Conservation (phyloP, 257 asterid genomes). For the Nemophila menziesii region DNA sequence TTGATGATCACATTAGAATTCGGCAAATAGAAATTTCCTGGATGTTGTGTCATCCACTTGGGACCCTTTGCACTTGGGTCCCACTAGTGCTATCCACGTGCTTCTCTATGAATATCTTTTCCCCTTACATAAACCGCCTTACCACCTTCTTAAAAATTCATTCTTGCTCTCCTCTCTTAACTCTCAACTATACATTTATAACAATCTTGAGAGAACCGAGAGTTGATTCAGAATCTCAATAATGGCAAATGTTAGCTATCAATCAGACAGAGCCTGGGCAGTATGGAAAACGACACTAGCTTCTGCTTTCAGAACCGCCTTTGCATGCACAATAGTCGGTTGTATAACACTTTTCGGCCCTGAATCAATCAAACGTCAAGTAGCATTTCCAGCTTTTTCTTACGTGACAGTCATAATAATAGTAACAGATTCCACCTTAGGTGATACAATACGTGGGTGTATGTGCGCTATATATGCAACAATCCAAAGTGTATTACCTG, state of each 20-base stretch:
- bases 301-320: slow-evolving; percentile 69
- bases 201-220: not conserved
- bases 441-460: slow-evolving; percentile 57
- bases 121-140: slow-evolving; percentile 24
- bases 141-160: slow-evolving; percentile 4
- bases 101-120: slow-evolving; percentile 2
- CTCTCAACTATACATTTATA: not conserved
- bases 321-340: slow-evolving; percentile 77
- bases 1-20: not conserved
- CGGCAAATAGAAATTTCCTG: slow-evolving; percentile 7
- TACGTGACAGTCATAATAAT: slow-evolving; percentile 61
- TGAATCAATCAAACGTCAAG: slow-evolving; percentile 17
- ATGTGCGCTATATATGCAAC: slow-evolving; percentile 62
- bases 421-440: slow-evolving; percentile 55
- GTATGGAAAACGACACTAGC: slow-evolving; percentile 47
- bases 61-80: slow-evolving; percentile 12
- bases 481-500: slow-evolving; percentile 35
- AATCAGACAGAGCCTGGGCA: slow-evolving; percentile 18
- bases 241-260: slow-evolving; percentile 20
- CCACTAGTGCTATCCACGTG: slow-evolving; percentile 6
- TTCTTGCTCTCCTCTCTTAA: slow-evolving; percentile 4
- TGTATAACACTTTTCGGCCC: slow-evolving; percentile 61
- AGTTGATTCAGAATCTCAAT: not conserved
- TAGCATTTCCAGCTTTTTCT: slow-evolving; percentile 60
- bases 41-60: slow-evolving; percentile 13